Percentiles rank a stretch among this genome's conserved stretches.
These are phyloP conservation scores for Porcisia hertigi DNA, from an alignment of 208 protist genomes.

Conservation along the genomic window DNA sequence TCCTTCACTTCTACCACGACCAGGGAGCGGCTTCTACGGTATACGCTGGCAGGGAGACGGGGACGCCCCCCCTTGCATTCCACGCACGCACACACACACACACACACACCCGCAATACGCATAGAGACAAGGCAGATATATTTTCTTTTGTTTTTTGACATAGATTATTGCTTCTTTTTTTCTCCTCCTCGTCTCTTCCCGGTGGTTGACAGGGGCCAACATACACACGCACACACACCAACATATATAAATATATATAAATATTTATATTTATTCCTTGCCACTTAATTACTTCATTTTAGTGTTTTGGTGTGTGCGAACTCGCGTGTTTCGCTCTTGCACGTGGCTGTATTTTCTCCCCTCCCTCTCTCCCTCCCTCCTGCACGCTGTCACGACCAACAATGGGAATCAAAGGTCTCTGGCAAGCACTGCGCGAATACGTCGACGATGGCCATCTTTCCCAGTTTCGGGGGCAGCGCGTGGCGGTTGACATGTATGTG, in stretches of 20 bases:
- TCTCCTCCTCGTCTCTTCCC: neutral
- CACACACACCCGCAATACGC: neutral
- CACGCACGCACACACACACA: neutral
- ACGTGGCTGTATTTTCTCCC: neutral
- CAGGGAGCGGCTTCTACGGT: no score
- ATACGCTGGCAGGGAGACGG: no score
- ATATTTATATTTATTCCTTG: no score
- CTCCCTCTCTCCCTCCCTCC: neutral
- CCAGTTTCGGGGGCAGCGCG: constrained; percentile 72
- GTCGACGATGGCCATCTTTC: constrained; percentile 73
- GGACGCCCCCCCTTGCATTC: neutral
- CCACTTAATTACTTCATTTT: no score
- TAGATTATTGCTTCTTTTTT: neutral
- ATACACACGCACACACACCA: neutral
- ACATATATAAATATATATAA: no score
- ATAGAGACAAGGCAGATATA: neutral
- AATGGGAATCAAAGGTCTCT: constrained; percentile 90
- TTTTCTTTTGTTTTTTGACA: neutral
- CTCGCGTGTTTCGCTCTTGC: neutral
- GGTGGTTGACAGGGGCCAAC: no score
- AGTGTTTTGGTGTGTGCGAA: no score
- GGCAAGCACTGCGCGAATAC: constrained; percentile 70
- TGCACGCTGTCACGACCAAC: neutral
- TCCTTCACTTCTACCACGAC: neutral
- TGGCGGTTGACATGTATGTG: constrained; percentile 91